Evolutionary conservation across 2,329 filamentous ascomycete species (phyloP).

Genomic region (Fusarium beomiforme): DNA sequence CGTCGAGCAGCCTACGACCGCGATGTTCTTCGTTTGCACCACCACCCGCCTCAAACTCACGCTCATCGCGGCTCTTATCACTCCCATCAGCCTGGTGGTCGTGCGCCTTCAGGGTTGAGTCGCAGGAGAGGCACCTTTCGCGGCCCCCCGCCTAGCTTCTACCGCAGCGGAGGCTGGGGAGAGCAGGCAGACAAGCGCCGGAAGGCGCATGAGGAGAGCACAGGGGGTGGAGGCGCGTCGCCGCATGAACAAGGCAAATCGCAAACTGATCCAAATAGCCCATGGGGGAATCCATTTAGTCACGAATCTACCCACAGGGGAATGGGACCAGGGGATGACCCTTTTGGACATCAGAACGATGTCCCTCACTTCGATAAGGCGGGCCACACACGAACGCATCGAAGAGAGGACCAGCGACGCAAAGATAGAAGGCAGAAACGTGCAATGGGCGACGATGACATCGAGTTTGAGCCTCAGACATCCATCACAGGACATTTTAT

Average conservation of each 20-base stretch:
- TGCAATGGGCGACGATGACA: conserved; percentile 52
- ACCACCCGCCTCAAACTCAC: conserved; percentile 47
- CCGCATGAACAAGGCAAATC: conserved; percentile 21
- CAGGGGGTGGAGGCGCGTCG: conserved; percentile 44
- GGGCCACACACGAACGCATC: conserved; percentile 79
- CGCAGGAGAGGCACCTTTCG: conserved; percentile 79
- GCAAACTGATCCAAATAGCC: conserved; percentile 18
- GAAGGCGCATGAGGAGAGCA: conserved; percentile 60
- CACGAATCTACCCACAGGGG: conserved; percentile 50
- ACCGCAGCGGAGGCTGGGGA: conserved; percentile 82
- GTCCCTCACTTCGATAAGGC: conserved; percentile 82
- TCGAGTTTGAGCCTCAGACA: conserved; percentile 55
- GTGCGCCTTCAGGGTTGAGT: conserved; percentile 84
- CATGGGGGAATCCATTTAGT: conserved; percentile 39
- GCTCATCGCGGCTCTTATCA: conserved; percentile 61
- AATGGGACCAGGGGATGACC: conserved; percentile 68
- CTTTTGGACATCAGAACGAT: conserved; percentile 59
- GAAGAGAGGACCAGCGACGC: conserved; percentile 64
- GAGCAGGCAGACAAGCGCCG: conserved; percentile 67
- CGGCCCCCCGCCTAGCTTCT: conserved; percentile 91
- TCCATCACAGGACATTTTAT: conserved; percentile 59
- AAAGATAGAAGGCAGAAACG: conserved; percentile 47
- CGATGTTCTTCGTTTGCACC: conserved; percentile 61
- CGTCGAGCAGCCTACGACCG: conserved; percentile 87
- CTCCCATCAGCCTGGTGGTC: conserved; percentile 75